Conservation (phyloP, 2,329 filamentous ascomycete species). For the Trichoderma hamatum region DNA sequence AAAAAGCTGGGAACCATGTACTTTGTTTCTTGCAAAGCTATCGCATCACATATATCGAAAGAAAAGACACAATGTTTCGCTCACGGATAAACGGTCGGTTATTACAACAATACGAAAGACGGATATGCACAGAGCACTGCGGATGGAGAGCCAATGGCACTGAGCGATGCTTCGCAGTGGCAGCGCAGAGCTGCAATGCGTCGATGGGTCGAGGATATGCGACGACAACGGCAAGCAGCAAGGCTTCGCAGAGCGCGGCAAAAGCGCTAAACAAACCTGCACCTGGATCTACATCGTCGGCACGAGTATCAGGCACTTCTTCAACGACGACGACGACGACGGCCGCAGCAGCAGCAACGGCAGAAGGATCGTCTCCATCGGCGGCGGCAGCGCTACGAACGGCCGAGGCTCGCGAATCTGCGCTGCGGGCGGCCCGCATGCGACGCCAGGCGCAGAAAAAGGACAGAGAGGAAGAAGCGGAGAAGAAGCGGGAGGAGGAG, state of each 20-base stretch:
- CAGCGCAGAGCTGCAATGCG: background rate
- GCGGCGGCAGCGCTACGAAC: conserved; percentile 28
- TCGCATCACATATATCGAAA: background rate
- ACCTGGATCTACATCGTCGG: background rate
- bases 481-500: conserved; percentile 30
- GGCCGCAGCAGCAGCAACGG: background rate
- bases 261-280: background rate
- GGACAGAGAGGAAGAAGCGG: conserved; percentile 30
- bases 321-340: background rate
- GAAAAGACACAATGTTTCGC: conserved; percentile 14
- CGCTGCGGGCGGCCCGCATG: conserved; percentile 33
- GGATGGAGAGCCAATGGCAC: background rate
- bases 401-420: conserved; percentile 33
- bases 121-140: background rate
- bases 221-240: background rate
- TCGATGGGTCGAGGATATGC: background rate
- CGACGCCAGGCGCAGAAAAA: conserved; percentile 29
- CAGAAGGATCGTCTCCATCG: background rate
- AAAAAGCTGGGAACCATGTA: background rate
- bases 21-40: background rate
- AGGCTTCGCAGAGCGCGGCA: background rate
- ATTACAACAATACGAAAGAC: background rate
- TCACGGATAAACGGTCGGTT: conserved; percentile 4
- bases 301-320: background rate
- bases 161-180: background rate